Conservation (phyloP, 2,329 filamentous ascomycete species). For the Aspergillus terreus region DNA sequence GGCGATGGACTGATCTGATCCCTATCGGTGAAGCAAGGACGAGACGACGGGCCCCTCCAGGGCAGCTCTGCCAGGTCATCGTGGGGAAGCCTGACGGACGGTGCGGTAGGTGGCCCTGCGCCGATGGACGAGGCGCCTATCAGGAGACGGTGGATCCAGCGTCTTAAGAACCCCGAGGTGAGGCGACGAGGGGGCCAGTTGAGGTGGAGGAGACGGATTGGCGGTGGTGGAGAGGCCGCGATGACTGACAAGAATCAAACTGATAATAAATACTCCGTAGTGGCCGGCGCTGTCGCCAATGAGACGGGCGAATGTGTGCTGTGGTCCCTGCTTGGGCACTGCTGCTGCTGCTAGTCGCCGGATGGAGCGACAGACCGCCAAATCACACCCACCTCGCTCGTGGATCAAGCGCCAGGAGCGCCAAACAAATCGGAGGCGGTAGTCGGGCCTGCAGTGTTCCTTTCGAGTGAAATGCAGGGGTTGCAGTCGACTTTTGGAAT, state of each 20-base stretch:
- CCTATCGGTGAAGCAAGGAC: conserved; percentile 19
- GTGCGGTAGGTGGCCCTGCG: conserved; percentile 19
- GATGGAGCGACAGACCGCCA: conserved; percentile 19
- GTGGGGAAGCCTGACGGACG: conserved; percentile 19
- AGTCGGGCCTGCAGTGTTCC: background rate
- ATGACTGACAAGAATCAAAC: background rate
- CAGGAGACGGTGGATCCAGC: conserved; percentile 16
- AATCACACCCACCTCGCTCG: conserved; percentile 15
- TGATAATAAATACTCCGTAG: too few relatives aligned
- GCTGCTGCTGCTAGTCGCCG: conserved; percentile 24
- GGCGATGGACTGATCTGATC: conserved; percentile 6
- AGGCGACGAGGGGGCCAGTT: conserved; percentile 14
- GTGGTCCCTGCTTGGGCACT: conserved; percentile 23
- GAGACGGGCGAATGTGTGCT: conserved; percentile 11
- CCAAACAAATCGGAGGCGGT: conserved; percentile 3
- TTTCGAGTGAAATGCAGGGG: too few relatives aligned
- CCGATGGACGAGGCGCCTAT: conserved; percentile 14
- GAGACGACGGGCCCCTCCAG: too few relatives aligned
- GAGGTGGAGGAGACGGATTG: conserved; percentile 15
- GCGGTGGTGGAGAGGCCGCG: conserved; percentile 9
- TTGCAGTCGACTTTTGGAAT: background rate
- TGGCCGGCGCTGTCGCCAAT: conserved; percentile 8
- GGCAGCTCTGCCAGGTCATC: conserved; percentile 20
- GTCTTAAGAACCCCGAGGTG: conserved; percentile 1
- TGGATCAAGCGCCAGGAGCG: conserved; percentile 7